Base-by-base conservation (phyloP, 257 asterid genomes). In the Primulina eburnea region DNA sequence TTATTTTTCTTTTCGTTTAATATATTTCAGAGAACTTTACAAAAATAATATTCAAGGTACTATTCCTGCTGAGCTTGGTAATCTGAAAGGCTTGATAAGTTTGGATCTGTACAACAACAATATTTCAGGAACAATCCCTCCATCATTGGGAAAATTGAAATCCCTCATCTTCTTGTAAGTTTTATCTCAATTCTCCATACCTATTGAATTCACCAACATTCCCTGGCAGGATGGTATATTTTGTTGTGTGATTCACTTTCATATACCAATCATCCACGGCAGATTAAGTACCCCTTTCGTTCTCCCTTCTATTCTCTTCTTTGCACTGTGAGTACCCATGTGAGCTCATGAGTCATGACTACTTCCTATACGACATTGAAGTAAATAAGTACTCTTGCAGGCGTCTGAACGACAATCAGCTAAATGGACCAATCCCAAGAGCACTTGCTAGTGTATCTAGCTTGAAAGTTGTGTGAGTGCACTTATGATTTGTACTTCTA, bases 31-130 rank as follows among this genome's bases (percentile, higher is more conserved):
- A 77, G 98, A 92, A 73, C 97, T 92, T 59, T 92, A 92, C 83
- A 88, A 86, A 81, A 92, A 92, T 65, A 87, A 87, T 66, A 86
- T 92, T 74, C 89, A 90, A 70, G 98, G 98, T 20, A 67, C 78
- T 58, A 87, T 92, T 78, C 98, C 98, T 11, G 72, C 81, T 24
- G 98, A 92, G 84, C 86, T 92, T 24, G 96, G 98, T 33, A 82
- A 82, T 74, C 79, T 92, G 86, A 92, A 87, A 86, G 87, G 79
- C 88, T 81, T 92, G 71, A 88, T 90, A 64, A 92, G 98, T 77
- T 81, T 92, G 96, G 98, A 92, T 76, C 85, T 92, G 58, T 92
- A 92, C 80, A 89, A 90, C 95, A 90, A 90, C 78, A 92, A 92
- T 69, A 76, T 90, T 50, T 78, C 97, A 8, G 97, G 98, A 60